Evolutionary conservation across 257 asterid genomes (phyloP), one percentile per base, ranked within the genome.

Genomic region (Parsonsia alboflavescens): DNA sequence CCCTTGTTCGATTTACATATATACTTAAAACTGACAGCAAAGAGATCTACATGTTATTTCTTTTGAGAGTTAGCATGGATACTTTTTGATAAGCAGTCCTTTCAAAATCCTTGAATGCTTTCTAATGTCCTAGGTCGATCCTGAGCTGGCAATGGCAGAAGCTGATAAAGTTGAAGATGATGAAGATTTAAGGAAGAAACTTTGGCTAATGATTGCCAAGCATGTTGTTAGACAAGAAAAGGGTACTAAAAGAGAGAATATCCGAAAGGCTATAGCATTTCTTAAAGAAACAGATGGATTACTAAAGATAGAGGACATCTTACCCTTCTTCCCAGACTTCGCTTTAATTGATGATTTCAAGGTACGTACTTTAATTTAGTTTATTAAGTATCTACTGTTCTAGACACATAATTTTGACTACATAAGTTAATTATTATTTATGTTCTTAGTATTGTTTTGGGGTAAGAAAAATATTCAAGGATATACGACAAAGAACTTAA

Each of bases 131-230:
- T 71, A 94, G 99, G 97, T 95, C 66, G 98, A 95, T 87, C 91
- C 90, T 39, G 99, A 92, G 87, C 94, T 95, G 70, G 99, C 99
- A 22, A 95, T 88, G 99, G 99, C 99, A 68, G 99, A 95, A 86
- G 98, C 98, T 50, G 98, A 95, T 84, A 95, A 90, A 81, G 98
- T 95, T 72, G 99, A 95, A 85, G 99, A 95, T 85, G 99, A 94
- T 75, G 98, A 90, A 79, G 99, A 94, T 81, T 80, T 92, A 78
- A 85, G 97, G 85, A 95, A 95, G 84, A 95, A 95, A 78, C 93
- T 95, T 57, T 95, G 99, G 99, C 96, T 92, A 59, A 90, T 92
- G 97, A 90, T 92, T 82, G 99, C 99, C 75, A 95, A 92, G 80
- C 97, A 95, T 86, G 99, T 92, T 79, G 84, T 95, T 77, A 86